Evolutionary conservation across 805 yeast genomes (phyloP).

Genomic region (Sugiyamaella marilandica): DNA sequence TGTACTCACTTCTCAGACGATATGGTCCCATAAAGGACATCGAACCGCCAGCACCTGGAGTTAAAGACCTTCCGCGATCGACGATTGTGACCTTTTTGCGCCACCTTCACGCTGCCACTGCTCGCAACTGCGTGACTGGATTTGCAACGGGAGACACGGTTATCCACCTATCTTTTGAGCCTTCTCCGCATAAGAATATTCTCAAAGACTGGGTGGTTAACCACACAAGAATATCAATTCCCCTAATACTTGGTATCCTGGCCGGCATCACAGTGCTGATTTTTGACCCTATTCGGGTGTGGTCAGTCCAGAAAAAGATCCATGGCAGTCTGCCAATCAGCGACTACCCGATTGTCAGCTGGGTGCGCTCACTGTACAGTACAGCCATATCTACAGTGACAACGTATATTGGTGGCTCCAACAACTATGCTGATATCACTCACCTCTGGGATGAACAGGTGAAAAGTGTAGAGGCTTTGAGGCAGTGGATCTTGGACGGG

Average conservation of each 20-base stretch:
- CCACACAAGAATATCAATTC: conserved; percentile 81
- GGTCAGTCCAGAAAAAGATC: conserved; percentile 69
- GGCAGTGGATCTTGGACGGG: conserved; percentile 80
- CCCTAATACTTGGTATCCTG: conserved; percentile 67
- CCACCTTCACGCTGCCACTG: conserved; percentile 69
- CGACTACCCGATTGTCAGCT: conserved; percentile 3
- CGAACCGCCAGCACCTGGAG: conserved; percentile 40
- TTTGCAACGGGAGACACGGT: conserved; percentile 51
- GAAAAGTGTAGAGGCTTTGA: conserved; percentile 62
- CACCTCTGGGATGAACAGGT: conserved; percentile 67
- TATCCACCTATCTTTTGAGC: conserved; percentile 70
- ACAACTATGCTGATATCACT: neutral
- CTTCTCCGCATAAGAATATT: conserved; percentile 43
- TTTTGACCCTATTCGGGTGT: conserved; percentile 90
- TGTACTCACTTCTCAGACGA: conserved; percentile 76
- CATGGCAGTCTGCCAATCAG: conserved; percentile 19
- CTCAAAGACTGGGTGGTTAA: conserved; percentile 55
- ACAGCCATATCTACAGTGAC: conserved; percentile 36
- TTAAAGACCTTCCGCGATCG: conserved; percentile 44
- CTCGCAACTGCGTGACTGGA: conserved; percentile 89
- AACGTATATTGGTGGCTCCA: conserved; percentile 30
- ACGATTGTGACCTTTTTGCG: conserved; percentile 55
- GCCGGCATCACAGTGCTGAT: conserved; percentile 79
- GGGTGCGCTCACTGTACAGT: conserved; percentile 14
- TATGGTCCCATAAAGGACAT: conserved; percentile 83